Percentiles rank a stretch among this genome's conserved stretches.
Evolutionary conservation across 2,329 filamentous ascomycete species (phyloP).

Genomic region (Hypoxylon sp.): DNA sequence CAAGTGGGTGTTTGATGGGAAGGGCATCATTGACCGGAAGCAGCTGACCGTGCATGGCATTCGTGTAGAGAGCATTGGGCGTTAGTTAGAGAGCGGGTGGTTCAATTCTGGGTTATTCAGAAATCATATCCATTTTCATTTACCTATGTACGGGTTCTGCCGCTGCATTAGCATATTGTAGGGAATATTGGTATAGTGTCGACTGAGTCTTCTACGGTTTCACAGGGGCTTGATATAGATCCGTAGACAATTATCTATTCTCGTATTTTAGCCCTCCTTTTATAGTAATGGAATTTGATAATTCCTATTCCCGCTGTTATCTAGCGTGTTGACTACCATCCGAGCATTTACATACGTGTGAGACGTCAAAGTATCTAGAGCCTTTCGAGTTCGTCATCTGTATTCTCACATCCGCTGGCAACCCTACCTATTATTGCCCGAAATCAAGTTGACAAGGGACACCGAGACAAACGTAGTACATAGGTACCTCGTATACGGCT

Average conservation of each 20-base stretch:
- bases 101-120: not conserved
- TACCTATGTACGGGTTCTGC: not conserved
- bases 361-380: not conserved
- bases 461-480: not conserved
- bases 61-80: slow-evolving; percentile 67
- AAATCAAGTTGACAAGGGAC: not conserved
- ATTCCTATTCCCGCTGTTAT: not conserved
- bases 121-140: slow-evolving; percentile 11
- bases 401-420: too few species aligned
- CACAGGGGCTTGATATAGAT: slow-evolving; percentile 25
- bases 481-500: not conserved
- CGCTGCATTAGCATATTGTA: slow-evolving; percentile 24
- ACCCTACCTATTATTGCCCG: too few species aligned
- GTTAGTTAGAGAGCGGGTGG: slow-evolving; percentile 15
- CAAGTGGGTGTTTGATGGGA: slow-evolving; percentile 71
- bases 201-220: slow-evolving; percentile 5
- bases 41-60: slow-evolving; percentile 67
- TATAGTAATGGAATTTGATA: slow-evolving; percentile 4
- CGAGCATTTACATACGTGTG: not conserved
- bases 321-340: not conserved
- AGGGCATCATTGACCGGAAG: slow-evolving; percentile 65
- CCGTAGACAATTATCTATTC: slow-evolving; percentile 12
- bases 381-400: too few species aligned
- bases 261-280: not conserved
- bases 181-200: slow-evolving; percentile 3